A percentile compares a stretch with the other conserved stretches of the same genome.
Conservation (phyloP, 129 eudicot genomes). For the Ambrosia artemisiifolia region DNA sequence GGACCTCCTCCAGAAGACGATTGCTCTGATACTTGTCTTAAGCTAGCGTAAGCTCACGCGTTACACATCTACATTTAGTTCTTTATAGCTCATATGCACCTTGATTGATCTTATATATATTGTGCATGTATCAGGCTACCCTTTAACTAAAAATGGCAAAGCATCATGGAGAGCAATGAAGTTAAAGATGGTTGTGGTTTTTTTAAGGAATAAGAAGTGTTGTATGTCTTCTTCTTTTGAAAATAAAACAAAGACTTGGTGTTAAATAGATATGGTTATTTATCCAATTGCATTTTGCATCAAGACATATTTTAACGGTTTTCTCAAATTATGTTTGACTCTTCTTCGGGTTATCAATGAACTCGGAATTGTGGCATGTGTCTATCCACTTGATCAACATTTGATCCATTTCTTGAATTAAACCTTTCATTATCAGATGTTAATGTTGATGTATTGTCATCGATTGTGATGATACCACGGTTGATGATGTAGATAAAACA, state of each 20-base stretch:
- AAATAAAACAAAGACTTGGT: constrained; percentile 10
- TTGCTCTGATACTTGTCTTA: constrained; percentile 50
- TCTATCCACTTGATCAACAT: no score
- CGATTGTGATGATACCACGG: no score
- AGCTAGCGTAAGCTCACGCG: constrained; percentile 43
- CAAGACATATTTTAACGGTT: not conserved
- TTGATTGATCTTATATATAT: no score
- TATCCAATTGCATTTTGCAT: not conserved
- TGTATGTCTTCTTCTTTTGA: constrained; percentile 11
- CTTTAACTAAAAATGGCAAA: constrained; percentile 23
- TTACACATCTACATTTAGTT: no score
- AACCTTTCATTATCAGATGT: no score
- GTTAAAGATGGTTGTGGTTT: not conserved
- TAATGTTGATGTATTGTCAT: no score
- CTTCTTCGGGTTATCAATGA: no score
- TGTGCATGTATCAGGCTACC: constrained; percentile 30
- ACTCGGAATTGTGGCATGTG: no score
- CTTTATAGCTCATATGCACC: no score
- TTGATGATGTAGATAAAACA: no score
- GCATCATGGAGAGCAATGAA: not conserved
- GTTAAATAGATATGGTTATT: not conserved
- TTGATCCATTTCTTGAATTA: no score
- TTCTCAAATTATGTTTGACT: not conserved
- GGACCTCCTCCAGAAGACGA: constrained; percentile 59
- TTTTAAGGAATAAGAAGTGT: constrained; percentile 15